phyloP scores from a whole-genome alignment of 768 basidiomycete species.

The Phaeotremella skinneri region DNA sequence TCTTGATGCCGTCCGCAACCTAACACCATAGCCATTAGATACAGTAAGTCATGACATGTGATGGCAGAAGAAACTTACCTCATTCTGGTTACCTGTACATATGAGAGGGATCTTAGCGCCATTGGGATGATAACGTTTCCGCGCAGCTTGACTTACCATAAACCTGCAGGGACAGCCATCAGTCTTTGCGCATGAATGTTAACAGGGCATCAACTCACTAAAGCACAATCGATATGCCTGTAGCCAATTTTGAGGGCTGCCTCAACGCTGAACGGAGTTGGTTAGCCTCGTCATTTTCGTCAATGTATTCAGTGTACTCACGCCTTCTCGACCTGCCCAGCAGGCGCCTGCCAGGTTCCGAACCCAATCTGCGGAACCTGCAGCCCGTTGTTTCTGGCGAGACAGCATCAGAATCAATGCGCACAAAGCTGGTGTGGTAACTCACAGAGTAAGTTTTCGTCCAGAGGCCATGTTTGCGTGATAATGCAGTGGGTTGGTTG shows the following conservation, averaged over 20 bases:
- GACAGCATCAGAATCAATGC: neutral
- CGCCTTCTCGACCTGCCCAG: slow-evolving; percentile 34
- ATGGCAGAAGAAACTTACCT: slow-evolving; percentile 65
- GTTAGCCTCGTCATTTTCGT: too few species aligned
- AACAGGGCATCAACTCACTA: slow-evolving; percentile 45
- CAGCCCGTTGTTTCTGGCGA: slow-evolving; percentile 26
- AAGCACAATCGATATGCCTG: slow-evolving; percentile 29
- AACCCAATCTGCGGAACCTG: slow-evolving; percentile 27
- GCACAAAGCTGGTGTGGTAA: neutral
- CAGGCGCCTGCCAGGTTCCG: slow-evolving; percentile 31
- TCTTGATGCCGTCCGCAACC: slow-evolving; percentile 41
- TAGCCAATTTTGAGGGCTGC: slow-evolving; percentile 30
- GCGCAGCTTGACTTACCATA: slow-evolving; percentile 3
- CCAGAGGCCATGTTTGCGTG: slow-evolving; percentile 8
- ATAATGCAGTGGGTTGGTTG: neutral
- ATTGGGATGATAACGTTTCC: neutral
- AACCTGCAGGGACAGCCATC: slow-evolving; percentile 7
- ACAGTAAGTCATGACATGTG: too few species aligned
- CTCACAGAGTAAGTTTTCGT: slow-evolving; percentile 15
- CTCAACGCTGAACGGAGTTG: slow-evolving; percentile 21
- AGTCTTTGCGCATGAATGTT: too few species aligned
- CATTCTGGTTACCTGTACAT: slow-evolving; percentile 70
- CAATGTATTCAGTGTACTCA: slow-evolving; percentile 7
- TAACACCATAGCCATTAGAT: slow-evolving; percentile 11
- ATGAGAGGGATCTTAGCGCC: neutral